Percentiles rank a stretch among this genome's conserved stretches.
Evolutionary conservation across 495 filamentous ascomycete genomes (phyloP).

Genomic region (Trichoderma asperelloides): DNA sequence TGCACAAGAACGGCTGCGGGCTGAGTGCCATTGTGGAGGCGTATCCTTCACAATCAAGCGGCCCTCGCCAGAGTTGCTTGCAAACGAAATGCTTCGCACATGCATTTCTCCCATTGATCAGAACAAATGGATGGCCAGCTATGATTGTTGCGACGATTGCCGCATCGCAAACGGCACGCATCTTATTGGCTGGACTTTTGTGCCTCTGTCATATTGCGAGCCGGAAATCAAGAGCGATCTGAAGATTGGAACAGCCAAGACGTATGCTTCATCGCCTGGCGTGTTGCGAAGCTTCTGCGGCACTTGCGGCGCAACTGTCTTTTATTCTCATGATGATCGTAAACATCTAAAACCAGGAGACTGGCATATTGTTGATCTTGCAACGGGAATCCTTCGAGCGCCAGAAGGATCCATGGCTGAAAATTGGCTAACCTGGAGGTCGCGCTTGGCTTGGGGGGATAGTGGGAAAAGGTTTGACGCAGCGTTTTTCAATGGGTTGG

Average conservation of each 20-base stretch:
- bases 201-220: slow-evolving; percentile 44
- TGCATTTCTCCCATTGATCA: slow-evolving; percentile 15
- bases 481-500: slow-evolving; percentile 19
- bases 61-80: slow-evolving; percentile 16
- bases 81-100: slow-evolving; percentile 9
- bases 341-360: slow-evolving; percentile 8
- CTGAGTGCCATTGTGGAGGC: slow-evolving; percentile 35
- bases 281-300: slow-evolving; percentile 53
- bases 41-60: slow-evolving; percentile 34
- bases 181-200: slow-evolving; percentile 52
- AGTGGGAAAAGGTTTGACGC: slow-evolving; percentile 18
- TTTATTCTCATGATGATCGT: slow-evolving; percentile 21
- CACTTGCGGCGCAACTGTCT: slow-evolving; percentile 53
- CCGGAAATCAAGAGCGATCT: slow-evolving; percentile 31
- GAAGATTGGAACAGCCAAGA: slow-evolving; percentile 40
- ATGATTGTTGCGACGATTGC: slow-evolving; percentile 52
- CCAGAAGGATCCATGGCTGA: slow-evolving; percentile 42
- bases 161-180: slow-evolving; percentile 51
- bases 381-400: slow-evolving; percentile 44
- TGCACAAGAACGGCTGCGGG: slow-evolving; percentile 23
- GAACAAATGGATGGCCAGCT: slow-evolving; percentile 47
- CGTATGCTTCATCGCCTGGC: slow-evolving; percentile 41
- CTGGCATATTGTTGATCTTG: slow-evolving; percentile 39
- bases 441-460: slow-evolving; percentile 15
- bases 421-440: slow-evolving; percentile 28